These are phyloP conservation scores for Glaciozyma antarctica DNA, from an alignment of 768 basidiomycete species.

Conservation along the genomic window DNA sequence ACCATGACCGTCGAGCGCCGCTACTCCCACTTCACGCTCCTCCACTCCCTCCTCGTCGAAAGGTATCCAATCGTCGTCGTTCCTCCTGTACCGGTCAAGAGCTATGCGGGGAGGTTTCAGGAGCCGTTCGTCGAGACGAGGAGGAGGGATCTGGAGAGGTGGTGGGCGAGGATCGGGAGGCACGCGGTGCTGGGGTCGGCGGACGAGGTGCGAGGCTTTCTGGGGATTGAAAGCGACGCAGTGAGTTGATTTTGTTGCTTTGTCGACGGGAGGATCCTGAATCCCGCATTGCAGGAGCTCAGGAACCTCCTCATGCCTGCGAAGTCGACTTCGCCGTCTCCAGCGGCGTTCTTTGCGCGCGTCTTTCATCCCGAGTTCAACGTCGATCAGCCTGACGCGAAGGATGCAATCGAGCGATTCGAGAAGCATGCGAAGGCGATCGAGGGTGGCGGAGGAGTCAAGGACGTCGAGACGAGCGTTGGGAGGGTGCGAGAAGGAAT, in stretches of 20 bases:
- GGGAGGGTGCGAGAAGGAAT: slow-evolving; percentile 56
- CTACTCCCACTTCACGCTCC: slow-evolving; percentile 72
- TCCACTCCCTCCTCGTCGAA: slow-evolving; percentile 60
- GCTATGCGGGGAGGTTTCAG: slow-evolving; percentile 69
- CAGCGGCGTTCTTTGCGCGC: slow-evolving; percentile 60
- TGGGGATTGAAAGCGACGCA: slow-evolving; percentile 61
- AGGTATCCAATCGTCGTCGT: slow-evolving; percentile 66
- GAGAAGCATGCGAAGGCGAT: slow-evolving; percentile 57
- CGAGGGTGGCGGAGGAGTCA: slow-evolving; percentile 47
- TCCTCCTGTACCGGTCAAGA: slow-evolving; percentile 75
- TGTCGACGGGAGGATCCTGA: neutral
- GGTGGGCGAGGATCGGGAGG: slow-evolving; percentile 57
- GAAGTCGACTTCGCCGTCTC: slow-evolving; percentile 56
- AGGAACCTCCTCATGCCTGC: neutral
- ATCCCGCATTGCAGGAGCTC: slow-evolving; percentile 1
- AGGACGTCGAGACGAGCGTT: slow-evolving; percentile 56
- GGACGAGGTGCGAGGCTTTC: slow-evolving; percentile 68
- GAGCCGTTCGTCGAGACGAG: slow-evolving; percentile 74
- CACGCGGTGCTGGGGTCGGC: slow-evolving; percentile 71
- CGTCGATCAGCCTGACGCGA: slow-evolving; percentile 62
- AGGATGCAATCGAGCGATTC: slow-evolving; percentile 53
- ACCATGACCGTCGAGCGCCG: slow-evolving; percentile 68
- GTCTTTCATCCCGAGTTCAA: slow-evolving; percentile 81
- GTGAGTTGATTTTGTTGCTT: slow-evolving; percentile 41
- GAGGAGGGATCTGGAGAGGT: slow-evolving; percentile 69